Evolutionary conservation across 2,329 filamentous ascomycete species (phyloP).

Genomic region (Neofusicoccum kwambonambiense): DNA sequence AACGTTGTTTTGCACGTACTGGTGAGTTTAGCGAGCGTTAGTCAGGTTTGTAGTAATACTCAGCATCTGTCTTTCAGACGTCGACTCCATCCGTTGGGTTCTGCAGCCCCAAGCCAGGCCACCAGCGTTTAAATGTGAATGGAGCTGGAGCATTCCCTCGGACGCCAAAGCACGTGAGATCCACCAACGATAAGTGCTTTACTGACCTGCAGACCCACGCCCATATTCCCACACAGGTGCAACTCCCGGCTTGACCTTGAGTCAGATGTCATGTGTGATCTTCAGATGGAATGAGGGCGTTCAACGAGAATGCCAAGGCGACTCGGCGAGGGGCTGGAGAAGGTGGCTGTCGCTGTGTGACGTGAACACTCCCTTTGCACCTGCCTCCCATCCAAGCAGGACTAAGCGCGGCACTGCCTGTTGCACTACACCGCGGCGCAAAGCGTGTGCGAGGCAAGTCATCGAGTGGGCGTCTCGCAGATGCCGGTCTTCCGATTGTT

Average conservation of each 20-base stretch:
- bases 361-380: not conserved
- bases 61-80: not conserved
- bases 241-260: too few species aligned
- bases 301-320: not conserved
- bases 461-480: too few species aligned
- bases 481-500: not conserved
- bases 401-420: not conserved
- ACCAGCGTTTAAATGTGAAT: too few species aligned
- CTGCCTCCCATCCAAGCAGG: not conserved
- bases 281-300: not conserved
- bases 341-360: not conserved
- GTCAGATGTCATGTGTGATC: not conserved
- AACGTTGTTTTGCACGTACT: not conserved
- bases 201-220: too few species aligned
- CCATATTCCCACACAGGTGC: too few species aligned
- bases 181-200: too few species aligned
- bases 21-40: not conserved
- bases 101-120: too few species aligned
- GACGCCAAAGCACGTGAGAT: too few species aligned
- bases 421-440: not conserved
- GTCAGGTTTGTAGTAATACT: constrained; percentile 13
- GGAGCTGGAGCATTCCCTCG: too few species aligned
- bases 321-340: not conserved
- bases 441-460: not conserved
- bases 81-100: not conserved